These are phyloP conservation scores for Primulina huaijiensis DNA, from an alignment of 257 asterid species.

Conservation along the genomic window DNA sequence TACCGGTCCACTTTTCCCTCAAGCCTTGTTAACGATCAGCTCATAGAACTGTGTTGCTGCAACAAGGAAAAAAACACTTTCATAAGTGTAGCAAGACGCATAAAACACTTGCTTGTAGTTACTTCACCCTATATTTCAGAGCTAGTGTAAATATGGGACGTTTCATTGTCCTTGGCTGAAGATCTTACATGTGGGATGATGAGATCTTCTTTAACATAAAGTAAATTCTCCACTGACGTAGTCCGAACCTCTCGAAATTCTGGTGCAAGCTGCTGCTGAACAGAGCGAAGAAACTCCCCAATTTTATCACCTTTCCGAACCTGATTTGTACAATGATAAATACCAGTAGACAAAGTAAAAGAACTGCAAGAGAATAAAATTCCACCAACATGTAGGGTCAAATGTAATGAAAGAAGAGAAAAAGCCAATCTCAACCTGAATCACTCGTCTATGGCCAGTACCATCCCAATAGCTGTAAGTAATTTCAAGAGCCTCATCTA, in stretches of 20 bases:
- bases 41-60: constrained; percentile 98
- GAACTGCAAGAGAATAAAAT: neutral
- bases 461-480: constrained; percentile 99
- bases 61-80: constrained; percentile 21
- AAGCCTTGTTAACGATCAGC: constrained; percentile 92
- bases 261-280: constrained; percentile 99
- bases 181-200: constrained; percentile 92
- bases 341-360: constrained; percentile 7
- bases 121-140: neutral
- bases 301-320: constrained; percentile 89
- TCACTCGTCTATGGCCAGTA: constrained; percentile 88
- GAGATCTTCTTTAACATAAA: constrained; percentile 98
- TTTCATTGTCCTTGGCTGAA: constrained; percentile 11
- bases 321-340: constrained; percentile 34
- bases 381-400: neutral
- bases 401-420: constrained; percentile 1
- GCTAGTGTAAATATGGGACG: neutral
- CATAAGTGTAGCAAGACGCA: constrained; percentile 2
- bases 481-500: constrained; percentile 91
- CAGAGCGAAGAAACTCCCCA: constrained; percentile 92
- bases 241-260: constrained; percentile 97
- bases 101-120: neutral
- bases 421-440: constrained; percentile 49
- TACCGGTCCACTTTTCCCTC: constrained; percentile 99
- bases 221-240: constrained; percentile 90